Evolutionary conservation across 768 basidiomycete genomes (phyloP).

Genomic region (Leucocoprinus birnbaumii): DNA sequence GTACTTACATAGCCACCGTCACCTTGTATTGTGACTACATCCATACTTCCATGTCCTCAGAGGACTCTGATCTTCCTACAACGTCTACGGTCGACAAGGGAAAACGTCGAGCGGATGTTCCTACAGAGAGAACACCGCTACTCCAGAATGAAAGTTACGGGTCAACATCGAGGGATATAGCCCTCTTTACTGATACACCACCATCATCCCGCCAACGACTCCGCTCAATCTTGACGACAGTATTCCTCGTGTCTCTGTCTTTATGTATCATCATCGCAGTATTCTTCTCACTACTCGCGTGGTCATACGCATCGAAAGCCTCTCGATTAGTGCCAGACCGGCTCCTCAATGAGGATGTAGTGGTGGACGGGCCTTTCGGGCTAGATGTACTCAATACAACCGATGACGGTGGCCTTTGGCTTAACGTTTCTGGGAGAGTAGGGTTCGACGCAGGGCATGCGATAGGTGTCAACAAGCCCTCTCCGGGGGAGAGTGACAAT

Average conservation of each 20-base stretch:
- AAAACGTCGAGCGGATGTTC: slow-evolving; percentile 46
- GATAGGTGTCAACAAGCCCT: slow-evolving; percentile 49
- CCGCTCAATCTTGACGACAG: slow-evolving; percentile 33
- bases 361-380: slow-evolving; percentile 57
- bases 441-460: slow-evolving; percentile 69
- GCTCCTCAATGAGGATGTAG: slow-evolving; percentile 51
- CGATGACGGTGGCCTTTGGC: slow-evolving; percentile 52
- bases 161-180: slow-evolving; percentile 22
- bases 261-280: slow-evolving; percentile 45
- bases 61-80: background rate
- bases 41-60: background rate
- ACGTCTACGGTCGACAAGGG: slow-evolving; percentile 36
- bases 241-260: slow-evolving; percentile 59
- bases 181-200: slow-evolving; percentile 14
- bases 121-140: slow-evolving; percentile 55
- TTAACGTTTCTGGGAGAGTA: slow-evolving; percentile 51
- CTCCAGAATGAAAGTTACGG: slow-evolving; percentile 34
- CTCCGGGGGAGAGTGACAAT: slow-evolving; percentile 31
- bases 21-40: slow-evolving; percentile 1
- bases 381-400: slow-evolving; percentile 65
- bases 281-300: slow-evolving; percentile 50
- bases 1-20: background rate
- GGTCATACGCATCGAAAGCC: slow-evolving; percentile 61
- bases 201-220: slow-evolving; percentile 27
- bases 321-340: slow-evolving; percentile 54